A percentile compares a stretch with the other conserved stretches of the same genome.
These are phyloP conservation scores for Beauveria bassiana DNA, from an alignment of 2,329 filamentous ascomycete species.

Conservation along the genomic window DNA sequence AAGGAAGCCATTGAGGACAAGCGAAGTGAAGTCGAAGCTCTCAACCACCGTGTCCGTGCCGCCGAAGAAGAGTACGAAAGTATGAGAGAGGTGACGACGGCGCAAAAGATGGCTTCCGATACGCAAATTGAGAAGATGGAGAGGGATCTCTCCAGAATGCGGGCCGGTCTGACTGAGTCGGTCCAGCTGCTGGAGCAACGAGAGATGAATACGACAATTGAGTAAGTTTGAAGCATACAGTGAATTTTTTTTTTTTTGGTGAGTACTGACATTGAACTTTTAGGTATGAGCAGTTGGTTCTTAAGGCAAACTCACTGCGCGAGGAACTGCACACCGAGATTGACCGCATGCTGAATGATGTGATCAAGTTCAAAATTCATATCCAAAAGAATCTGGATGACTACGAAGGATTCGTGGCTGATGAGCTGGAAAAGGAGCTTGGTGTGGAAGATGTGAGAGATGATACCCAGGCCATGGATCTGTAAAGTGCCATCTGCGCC, in stretches of 20 bases:
- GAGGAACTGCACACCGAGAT: conserved; percentile 97
- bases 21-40: conserved; percentile 79
- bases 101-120: conserved; percentile 82
- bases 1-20: conserved; percentile 98
- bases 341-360: conserved; percentile 90
- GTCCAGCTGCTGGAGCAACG: conserved; percentile 89
- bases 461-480: conserved; percentile 44
- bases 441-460: conserved; percentile 53
- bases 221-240: conserved; percentile 49
- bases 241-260: too few species aligned
- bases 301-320: conserved; percentile 73
- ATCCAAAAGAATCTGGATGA: conserved; percentile 87
- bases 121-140: conserved; percentile 98
- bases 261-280: not conserved
- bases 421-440: conserved; percentile 83
- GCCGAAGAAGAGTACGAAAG: conserved; percentile 93
- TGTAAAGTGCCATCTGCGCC: conserved; percentile 19
- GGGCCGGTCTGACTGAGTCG: conserved; percentile 71
- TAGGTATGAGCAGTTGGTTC: conserved; percentile 86
- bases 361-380: conserved; percentile 98
- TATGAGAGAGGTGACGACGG: conserved; percentile 76
- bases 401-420: conserved; percentile 87
- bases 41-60: conserved; percentile 79
- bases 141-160: conserved; percentile 93
- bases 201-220: conserved; percentile 94